Evolutionary conservation across 192 early-diverging fungal genomes (phyloP).

Genomic region (Piromyces sp.): DNA sequence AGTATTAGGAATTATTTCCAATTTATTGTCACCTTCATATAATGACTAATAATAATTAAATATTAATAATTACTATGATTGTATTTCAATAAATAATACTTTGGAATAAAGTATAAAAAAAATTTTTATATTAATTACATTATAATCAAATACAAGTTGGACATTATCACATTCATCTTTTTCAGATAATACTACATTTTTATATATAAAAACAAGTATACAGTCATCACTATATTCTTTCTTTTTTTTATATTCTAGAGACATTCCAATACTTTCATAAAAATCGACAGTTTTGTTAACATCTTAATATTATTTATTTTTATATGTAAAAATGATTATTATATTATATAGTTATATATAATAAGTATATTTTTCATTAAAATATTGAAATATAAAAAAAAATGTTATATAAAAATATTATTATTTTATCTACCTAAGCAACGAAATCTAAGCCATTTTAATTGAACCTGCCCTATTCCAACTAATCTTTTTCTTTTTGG

Average conservation of each 20-base stretch:
- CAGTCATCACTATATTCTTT: not conserved
- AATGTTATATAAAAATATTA: too few species aligned
- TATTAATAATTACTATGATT: too few species aligned
- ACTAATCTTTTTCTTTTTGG: not conserved
- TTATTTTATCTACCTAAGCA: not conserved
- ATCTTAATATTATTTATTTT: not conserved
- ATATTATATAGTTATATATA: too few species aligned
- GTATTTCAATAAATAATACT: too few species aligned
- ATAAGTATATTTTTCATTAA: too few species aligned
- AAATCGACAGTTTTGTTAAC: not conserved
- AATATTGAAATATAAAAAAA: too few species aligned
- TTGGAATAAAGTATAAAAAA: too few species aligned
- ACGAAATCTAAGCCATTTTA: not conserved
- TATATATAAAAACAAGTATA: not conserved
- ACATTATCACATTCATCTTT: not conserved
- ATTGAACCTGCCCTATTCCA: not conserved
- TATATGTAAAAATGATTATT: too few species aligned
- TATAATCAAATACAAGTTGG: not conserved
- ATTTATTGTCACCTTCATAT: too few species aligned
- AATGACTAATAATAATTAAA: too few species aligned
- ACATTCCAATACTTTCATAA: not conserved
- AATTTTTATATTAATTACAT: not conserved
- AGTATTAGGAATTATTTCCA: too few species aligned
- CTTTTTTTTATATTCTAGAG: not conserved
- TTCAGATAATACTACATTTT: not conserved